Evolutionary conservation across 257 asterid species (phyloP), one percentile per base, ranked within the genome.

Genomic region (Penstemon newberryi): DNA sequence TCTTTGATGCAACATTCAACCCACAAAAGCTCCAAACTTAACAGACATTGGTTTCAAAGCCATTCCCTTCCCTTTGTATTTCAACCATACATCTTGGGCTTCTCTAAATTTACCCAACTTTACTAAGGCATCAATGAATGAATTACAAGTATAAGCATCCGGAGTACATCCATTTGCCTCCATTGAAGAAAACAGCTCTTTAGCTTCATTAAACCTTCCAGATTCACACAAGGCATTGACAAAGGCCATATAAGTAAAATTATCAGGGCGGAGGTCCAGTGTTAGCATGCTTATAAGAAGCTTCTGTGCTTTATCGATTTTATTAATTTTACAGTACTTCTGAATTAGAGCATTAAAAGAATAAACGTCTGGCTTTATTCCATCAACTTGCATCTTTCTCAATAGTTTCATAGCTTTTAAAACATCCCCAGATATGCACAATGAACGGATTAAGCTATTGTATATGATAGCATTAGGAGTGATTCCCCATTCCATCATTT

Each of bases 401-500:
- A 93, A 80, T 7, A 93, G 71, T 63, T 67, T 73, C 79, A 77
- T 69, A 6, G 98, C 84, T 81, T 79, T 85, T 38, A 70, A 69
- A 65, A 84, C 75, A 67, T 84, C 85, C 72, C 98, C 96, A 0
- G 67, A 45, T 18, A 84, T 74, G 66, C 98, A 93, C 60, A 88
- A 72, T 37, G 92, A 82, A 52, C 80, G 95, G 45, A 93, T 86
- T 70, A 93, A 75, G 73, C 83, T 85, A 75, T 90, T 93, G 67
- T 88, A 93, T 12, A 84, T 77, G 67, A 84, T 70, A 3, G 82
- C 71, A 72, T 86, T 93, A 9, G 98, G 97, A 55, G 77, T 53
- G 60, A 90, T 80, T 70, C 89, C 96, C 98, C 98, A 90, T 71
- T 84, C 81, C 65, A 62, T 74, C 95, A 90, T 90, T 82, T 93